Evolutionary conservation across 2,329 filamentous ascomycete species (phyloP), one percentile per base, ranked within the genome.

Genomic region (Dothistroma pini): DNA sequence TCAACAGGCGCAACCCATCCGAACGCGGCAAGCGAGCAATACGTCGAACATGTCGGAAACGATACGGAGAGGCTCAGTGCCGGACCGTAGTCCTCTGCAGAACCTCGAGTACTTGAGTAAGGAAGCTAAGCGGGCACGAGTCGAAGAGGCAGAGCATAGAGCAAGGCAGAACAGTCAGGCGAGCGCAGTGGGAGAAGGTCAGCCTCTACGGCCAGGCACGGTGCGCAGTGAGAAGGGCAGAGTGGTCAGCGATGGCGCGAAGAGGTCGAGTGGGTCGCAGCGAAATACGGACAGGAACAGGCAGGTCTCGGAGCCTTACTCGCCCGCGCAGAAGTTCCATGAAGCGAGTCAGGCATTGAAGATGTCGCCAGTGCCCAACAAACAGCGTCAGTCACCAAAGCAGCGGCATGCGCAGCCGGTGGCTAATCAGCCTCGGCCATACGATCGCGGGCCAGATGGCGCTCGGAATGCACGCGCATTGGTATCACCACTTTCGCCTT

Each of bases 81-180:
- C 88, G 60, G 89, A 96, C 74, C 86, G 90, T 70, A 97, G 93
- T 65, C 95, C 96, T 56, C 83, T 99, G 56, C 93, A 99, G 76
- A 95, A 89, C 79, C 84, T 99, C 68, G 93, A 99, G 79, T 86
- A 90, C 71, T 93, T 97, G 75, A 96, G 90, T 75, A 97, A 97
- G 75, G 93, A 97, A 77, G 93, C 97, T 76, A 96, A 96, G 75
- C 85, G 93, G 66, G 91, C 92, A 9, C 84, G 91, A 52, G 86
- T 93, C 4, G 85, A 92, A 72, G 89, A 93, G 69, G 91, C 91
- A 6, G 93, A 97, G 74, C 82, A 86, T 67, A 84, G 85, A 49
- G 84, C 88, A 19, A 84, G 87, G 68, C 87, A 93, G 70, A 82
- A 59, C 47, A 68, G 63, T 50, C 29, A 59, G 34, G 57, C 59